Conservation (phyloP, 139 green algal genomes). For the Dunaliella primolecta region DNA sequence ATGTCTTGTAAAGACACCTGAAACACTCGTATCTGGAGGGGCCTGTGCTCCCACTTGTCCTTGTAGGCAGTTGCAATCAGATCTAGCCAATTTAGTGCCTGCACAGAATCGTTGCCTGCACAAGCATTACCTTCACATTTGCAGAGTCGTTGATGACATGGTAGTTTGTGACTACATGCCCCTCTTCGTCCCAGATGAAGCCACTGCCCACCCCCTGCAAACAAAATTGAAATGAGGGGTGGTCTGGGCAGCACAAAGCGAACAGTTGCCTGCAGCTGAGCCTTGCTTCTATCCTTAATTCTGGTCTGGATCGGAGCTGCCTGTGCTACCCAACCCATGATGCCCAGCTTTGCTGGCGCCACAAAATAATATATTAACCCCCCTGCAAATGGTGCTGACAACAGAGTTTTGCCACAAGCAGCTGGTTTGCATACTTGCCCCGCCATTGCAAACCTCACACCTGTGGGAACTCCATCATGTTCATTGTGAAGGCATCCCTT, state of each 20-base stretch:
- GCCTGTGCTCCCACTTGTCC: too few species aligned
- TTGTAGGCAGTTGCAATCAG: too few species aligned
- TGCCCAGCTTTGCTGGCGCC: too few species aligned
- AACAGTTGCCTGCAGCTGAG: neutral
- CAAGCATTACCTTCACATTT: conserved; percentile 13
- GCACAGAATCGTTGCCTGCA: neutral
- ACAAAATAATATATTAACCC: too few species aligned
- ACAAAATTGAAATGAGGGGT: neutral
- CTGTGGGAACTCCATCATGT: conserved; percentile 72
- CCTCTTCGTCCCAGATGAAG: conserved; percentile 65
- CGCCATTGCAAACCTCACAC: too few species aligned
- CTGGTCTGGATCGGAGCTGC: neutral
- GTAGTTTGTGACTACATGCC: conserved; percentile 80
- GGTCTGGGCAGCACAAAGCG: neutral
- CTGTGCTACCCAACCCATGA: too few species aligned
- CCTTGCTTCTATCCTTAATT: neutral
- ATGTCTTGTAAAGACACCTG: too few species aligned
- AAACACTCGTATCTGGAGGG: too few species aligned
- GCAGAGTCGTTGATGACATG: conserved; percentile 39
- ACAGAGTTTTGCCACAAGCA: too few species aligned
- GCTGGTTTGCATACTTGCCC: too few species aligned
- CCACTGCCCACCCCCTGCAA: conserved; percentile 54
- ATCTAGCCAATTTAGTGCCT: too few species aligned
- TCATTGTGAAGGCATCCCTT: conserved; percentile 67
- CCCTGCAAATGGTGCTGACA: too few species aligned